Evolutionary conservation across 345 rosid species (phyloP), one percentile per base, ranked within the genome.

Genomic region (Crucihimalaya himalaica): DNA sequence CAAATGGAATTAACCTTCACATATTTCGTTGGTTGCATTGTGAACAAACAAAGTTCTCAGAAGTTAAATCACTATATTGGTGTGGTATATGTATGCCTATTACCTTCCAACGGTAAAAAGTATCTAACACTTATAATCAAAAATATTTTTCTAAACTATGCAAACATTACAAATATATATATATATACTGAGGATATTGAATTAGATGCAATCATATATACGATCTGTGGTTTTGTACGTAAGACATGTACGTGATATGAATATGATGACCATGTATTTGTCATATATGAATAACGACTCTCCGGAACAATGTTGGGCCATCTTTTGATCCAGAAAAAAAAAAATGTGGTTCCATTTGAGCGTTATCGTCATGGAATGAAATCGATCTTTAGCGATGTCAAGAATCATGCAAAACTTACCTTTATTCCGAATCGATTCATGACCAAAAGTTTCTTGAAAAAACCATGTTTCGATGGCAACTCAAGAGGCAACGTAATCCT

Each of bases 301-400:
- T 68, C 42, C 31, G 32, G 15, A 42, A 68, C 77, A 68, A 29
- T 42, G 39, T 75, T 75, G 73, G 56, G 79, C 20, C 73, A 75
- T 16, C 11, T 31, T 20, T 23, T 48, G 16, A 66, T 58, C 52
- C 48, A 16, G 25, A 1, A 66, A 54, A 19, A 29, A n/a, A n/a
- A 4, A 20, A 9, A 5, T 20, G 11, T 50, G 46, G 68, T 59
- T 67, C 20, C 53, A 20, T 53, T 43, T 61, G 20, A 43, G 62
- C 29, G 54, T 69, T 45, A 62, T 69, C 70, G 3, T 76, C 58
- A 52, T 62, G 74, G 79, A 76, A 69, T 76, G 57, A 62, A 35
- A 75, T 75, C 57, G 6, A 32, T 16, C 14, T 52, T 75, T 16
- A 32, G 23, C 23, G 43, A 43, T 70, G 70, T 62, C 59, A 69